Percentiles rank a stretch among this genome's conserved stretches.
phyloP scores from a whole-genome alignment of 768 basidiomycete species.

The Russula vinacea region DNA sequence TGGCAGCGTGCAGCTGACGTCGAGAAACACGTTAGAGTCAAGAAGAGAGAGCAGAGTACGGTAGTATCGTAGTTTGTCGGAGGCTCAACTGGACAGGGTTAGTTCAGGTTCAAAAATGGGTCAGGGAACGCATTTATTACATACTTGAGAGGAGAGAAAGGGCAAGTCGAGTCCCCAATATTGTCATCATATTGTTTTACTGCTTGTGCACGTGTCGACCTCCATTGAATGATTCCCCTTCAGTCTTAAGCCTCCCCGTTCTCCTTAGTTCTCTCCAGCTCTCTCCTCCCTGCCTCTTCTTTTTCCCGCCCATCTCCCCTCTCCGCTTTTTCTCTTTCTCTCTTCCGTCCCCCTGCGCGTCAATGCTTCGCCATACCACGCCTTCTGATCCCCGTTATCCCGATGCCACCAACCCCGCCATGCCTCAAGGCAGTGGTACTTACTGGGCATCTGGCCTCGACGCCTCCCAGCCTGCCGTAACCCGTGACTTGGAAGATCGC shows the following conservation, averaged over 20 bases:
- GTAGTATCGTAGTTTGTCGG: background rate
- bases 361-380: conserved; percentile 19
- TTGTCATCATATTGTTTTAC: conserved; percentile 2
- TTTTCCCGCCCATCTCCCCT: background rate
- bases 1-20: conserved; percentile 22
- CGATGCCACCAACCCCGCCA: background rate
- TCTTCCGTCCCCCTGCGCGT: background rate
- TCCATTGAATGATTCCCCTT: conserved; percentile 21
- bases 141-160: conserved; percentile 3
- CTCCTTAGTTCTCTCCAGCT: background rate
- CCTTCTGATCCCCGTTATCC: conserved; percentile 15
- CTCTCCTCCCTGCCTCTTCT: background rate
- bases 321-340: too few species aligned
- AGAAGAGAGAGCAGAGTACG: background rate
- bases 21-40: conserved; percentile 10
- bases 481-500: conserved; percentile 18
- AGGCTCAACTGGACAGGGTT: background rate
- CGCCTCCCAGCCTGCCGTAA: conserved; percentile 24
- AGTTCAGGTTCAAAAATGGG: background rate
- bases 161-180: conserved; percentile 10
- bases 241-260: conserved; percentile 20
- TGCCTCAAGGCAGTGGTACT: conserved; percentile 11
- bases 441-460: conserved; percentile 17
- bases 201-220: conserved; percentile 18
- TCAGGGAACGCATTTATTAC: conserved; percentile 4